These are phyloP conservation scores for Plantago elongata DNA, from an alignment of 257 asterid species.

Conservation along the genomic window DNA sequence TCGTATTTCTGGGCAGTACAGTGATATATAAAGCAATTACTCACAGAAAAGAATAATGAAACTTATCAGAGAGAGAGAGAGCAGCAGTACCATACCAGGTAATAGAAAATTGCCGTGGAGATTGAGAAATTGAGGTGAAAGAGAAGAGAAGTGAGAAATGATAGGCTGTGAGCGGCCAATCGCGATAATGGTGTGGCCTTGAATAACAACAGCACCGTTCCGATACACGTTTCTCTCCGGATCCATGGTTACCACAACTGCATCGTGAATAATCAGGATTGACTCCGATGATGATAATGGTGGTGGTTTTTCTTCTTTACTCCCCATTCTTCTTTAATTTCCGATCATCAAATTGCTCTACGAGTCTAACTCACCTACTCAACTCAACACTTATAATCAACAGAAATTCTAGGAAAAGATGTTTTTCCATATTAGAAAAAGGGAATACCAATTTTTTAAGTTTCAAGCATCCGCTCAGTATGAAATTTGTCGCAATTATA, in stretches of 20 bases:
- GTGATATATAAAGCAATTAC: too few relatives aligned
- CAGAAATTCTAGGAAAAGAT: too few relatives aligned
- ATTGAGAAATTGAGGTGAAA: conserved; percentile 36
- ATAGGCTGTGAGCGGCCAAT: conserved; percentile 51
- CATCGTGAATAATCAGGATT: conserved; percentile 50
- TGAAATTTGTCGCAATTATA: too few relatives aligned
- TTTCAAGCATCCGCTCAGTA: too few relatives aligned
- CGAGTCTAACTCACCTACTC: too few relatives aligned
- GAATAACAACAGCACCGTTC: conserved; percentile 58
- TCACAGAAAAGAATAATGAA: background rate
- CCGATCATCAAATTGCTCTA: too few relatives aligned
- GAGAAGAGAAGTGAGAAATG: conserved; percentile 35
- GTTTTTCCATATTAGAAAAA: too few relatives aligned
- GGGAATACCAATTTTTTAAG: too few relatives aligned
- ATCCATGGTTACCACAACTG: conserved; percentile 61
- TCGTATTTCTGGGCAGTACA: too few relatives aligned
- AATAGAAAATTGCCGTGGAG: conserved; percentile 51
- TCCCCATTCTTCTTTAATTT: background rate
- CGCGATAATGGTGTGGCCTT: conserved; percentile 43
- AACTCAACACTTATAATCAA: too few relatives aligned
- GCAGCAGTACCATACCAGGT: too few relatives aligned
- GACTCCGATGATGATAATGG: conserved; percentile 18
- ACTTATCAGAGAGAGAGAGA: background rate
- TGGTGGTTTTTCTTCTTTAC: conserved; percentile 19
- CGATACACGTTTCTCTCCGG: conserved; percentile 44